Evolutionary conservation across 2,329 filamentous ascomycete genomes (phyloP).

Genomic region (Penicillium rolfsii): DNA sequence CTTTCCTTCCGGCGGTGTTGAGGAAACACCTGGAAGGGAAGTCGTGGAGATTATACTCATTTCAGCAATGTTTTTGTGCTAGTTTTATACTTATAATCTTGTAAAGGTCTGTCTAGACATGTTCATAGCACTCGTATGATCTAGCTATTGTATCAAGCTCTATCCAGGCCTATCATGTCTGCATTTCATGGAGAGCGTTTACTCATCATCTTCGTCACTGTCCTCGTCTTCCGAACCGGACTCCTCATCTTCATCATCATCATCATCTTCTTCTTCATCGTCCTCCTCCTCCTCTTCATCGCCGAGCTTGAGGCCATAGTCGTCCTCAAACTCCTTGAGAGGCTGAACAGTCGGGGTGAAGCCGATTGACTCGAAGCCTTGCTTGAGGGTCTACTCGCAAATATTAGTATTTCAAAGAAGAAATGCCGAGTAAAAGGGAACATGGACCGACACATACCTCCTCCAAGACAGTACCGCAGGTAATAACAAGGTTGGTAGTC

Average conservation of each 20-base stretch:
- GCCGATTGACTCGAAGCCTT: constrained; percentile 72
- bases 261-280: constrained; percentile 58
- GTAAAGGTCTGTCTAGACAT: not conserved
- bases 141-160: constrained; percentile 17
- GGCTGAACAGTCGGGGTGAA: constrained; percentile 77
- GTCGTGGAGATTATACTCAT: constrained; percentile 23
- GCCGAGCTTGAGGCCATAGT: constrained; percentile 75
- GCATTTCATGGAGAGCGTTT: constrained; percentile 22
- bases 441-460: constrained; percentile 63
- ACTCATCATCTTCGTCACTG: constrained; percentile 41
- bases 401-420: constrained; percentile 3
- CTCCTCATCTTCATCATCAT: constrained; percentile 51
- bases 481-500: constrained; percentile 82
- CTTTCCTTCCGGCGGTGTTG: constrained; percentile 5
- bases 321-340: constrained; percentile 81
- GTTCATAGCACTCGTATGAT: not conserved
- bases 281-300: constrained; percentile 64
- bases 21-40: constrained; percentile 7
- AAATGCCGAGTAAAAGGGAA: not conserved
- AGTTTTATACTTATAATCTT: not conserved
- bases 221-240: constrained; percentile 55
- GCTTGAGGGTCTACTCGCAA: constrained; percentile 67
- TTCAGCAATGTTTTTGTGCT: constrained; percentile 11
- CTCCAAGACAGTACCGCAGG: constrained; percentile 81
- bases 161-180: constrained; percentile 16